Evolutionary conservation across 768 basidiomycete species (phyloP).

Genomic region (Stropharia rugosoannulata): DNA sequence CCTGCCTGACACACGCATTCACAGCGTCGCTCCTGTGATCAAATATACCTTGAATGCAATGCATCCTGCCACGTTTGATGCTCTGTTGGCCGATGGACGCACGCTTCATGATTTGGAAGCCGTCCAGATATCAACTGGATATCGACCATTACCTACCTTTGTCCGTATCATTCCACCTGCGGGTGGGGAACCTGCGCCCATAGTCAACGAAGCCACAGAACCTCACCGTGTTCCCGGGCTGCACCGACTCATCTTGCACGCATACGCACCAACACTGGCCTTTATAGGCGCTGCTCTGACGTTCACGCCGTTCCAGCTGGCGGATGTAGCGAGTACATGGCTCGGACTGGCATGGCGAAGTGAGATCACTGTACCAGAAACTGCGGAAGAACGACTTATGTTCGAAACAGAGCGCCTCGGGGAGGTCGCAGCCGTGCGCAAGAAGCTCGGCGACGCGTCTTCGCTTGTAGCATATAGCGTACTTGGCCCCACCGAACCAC

Average conservation of each 20-base stretch:
- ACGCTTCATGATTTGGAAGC: slow-evolving; percentile 38
- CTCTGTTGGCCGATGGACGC: slow-evolving; percentile 36
- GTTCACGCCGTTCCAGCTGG: slow-evolving; percentile 47
- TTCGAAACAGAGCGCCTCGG: slow-evolving; percentile 38
- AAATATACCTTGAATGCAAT: slow-evolving; percentile 24
- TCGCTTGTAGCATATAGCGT: slow-evolving; percentile 37
- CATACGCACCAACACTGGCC: slow-evolving; percentile 43
- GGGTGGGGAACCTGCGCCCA: slow-evolving; percentile 14
- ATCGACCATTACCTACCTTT: slow-evolving; percentile 39
- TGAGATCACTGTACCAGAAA: slow-evolving; percentile 30
- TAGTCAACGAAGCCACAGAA: slow-evolving; percentile 25
- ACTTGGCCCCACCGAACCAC: slow-evolving; percentile 32
- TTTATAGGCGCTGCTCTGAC: slow-evolving; percentile 43
- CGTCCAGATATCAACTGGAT: slow-evolving; percentile 48
- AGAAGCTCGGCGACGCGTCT: slow-evolving; percentile 23
- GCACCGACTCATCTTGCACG: slow-evolving; percentile 45
- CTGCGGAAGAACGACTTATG: slow-evolving; percentile 28
- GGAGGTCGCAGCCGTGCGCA: slow-evolving; percentile 19
- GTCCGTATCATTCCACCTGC: slow-evolving; percentile 30
- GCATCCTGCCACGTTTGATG: slow-evolving; percentile 26
- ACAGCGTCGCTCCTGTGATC: slow-evolving; percentile 39
- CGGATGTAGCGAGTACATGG: slow-evolving; percentile 50
- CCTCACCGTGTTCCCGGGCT: slow-evolving; percentile 43
- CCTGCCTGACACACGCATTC: slow-evolving; percentile 42
- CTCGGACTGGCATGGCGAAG: slow-evolving; percentile 41